Percentiles rank a stretch among this genome's conserved stretches.
phyloP scores from a whole-genome alignment of 352 stramenopile species.

The Phytophthora litchii region DNA sequence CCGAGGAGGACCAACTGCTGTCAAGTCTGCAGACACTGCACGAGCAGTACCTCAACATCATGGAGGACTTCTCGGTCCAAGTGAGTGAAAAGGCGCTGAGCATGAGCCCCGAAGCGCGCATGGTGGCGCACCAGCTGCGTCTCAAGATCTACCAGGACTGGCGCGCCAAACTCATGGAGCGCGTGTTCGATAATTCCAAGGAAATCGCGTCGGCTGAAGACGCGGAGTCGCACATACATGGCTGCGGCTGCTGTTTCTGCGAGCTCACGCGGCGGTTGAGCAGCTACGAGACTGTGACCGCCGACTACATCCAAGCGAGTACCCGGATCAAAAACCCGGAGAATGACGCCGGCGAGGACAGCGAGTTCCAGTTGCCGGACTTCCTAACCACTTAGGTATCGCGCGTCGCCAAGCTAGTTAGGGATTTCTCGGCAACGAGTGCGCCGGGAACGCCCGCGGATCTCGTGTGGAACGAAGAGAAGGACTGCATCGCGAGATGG shows the following conservation, averaged over 20 bases:
- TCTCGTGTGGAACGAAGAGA: constrained; percentile 49
- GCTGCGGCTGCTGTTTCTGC: constrained; percentile 63
- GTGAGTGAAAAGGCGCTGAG: constrained; percentile 61
- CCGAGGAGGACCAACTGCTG: constrained; percentile 73
- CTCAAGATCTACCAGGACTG: constrained; percentile 87
- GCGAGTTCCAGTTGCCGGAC: constrained; percentile 54
- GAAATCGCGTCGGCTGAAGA: constrained; percentile 45
- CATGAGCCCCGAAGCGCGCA: constrained; percentile 76
- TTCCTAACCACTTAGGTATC: constrained; percentile 48
- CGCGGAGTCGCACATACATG: constrained; percentile 40
- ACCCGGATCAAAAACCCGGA: constrained; percentile 56
- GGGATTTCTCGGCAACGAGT: constrained; percentile 44
- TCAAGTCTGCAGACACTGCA: constrained; percentile 69
- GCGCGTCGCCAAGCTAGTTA: constrained; percentile 40
- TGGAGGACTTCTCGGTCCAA: constrained; percentile 68
- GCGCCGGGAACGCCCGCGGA: constrained; percentile 26
- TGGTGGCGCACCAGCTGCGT: constrained; percentile 76
- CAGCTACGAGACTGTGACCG: constrained; percentile 63
- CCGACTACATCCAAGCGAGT: constrained; percentile 63
- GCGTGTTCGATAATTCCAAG: constrained; percentile 61
- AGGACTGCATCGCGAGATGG: constrained; percentile 44
- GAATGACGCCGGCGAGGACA: constrained; percentile 51
- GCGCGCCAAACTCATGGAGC: constrained; percentile 74
- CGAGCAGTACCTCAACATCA: constrained; percentile 71
- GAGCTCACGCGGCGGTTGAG: constrained; percentile 53